A percentile compares a stretch with the other conserved stretches of the same genome.
phyloP scores from a whole-genome alignment of 345 rosid species.

The Ceriops decandra region DNA sequence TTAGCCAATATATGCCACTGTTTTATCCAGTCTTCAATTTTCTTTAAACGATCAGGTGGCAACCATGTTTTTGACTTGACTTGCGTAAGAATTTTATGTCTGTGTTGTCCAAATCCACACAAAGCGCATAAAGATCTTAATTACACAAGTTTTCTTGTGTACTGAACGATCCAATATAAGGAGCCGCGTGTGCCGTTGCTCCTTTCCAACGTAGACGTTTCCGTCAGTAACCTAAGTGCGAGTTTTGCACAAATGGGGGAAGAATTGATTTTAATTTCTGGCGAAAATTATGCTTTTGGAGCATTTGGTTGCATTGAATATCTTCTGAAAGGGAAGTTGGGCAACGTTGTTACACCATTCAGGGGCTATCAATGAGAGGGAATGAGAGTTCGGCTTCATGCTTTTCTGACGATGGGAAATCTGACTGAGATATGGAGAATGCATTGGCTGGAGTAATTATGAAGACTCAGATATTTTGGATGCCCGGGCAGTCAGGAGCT shows the following conservation, averaged over 20 bases:
- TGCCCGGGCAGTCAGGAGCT: not conserved
- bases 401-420: not conserved
- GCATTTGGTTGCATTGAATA: not conserved
- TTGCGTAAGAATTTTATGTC: not conserved
- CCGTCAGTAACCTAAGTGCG: no score
- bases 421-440: conserved; percentile 31
- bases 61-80: conserved; percentile 3
- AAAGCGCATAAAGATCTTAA: not conserved
- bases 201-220: no score
- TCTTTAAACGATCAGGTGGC: no score
- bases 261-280: no score
- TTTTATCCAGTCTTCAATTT: no score
- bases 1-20: not conserved
- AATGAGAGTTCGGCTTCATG: not conserved
- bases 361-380: conserved; percentile 3
- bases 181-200: no score
- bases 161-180: no score
- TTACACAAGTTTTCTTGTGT: not conserved
- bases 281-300: not conserved
- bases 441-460: conserved; percentile 1
- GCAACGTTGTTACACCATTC: not conserved
- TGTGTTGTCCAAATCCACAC: not conserved
- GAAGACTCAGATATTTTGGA: not conserved
- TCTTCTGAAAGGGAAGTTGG: not conserved
- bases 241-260: no score